Evolutionary conservation across 768 basidiomycete genomes (phyloP), one percentile per base, ranked within the genome.

Genomic region (Psilocybe azurescens): DNA sequence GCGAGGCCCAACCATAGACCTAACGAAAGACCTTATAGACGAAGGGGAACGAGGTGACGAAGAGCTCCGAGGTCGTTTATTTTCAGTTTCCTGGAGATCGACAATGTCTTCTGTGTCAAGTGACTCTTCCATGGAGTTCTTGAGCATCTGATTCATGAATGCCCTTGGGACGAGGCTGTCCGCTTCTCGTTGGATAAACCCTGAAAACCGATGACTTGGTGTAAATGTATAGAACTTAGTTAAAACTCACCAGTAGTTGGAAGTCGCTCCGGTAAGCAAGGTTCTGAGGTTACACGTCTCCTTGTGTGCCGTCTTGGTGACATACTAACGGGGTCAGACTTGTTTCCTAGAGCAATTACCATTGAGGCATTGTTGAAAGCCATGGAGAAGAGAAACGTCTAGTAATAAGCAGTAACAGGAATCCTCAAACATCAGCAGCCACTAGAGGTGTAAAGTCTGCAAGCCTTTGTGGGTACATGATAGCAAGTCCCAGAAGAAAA

Each of bases 161-260:
- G 88, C 84, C 62, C 74, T 81, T 0, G 89, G 88, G 14, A 86
- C 90, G 52, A 78, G 71, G 47, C 73, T 72, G 46, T 82, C 78
- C 30, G 90, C 93, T 77, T 94, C 93, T 49, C 92, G 86, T 73
- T 85, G 79, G 24, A 94, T 74, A 67, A 91, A 89, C 56, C 84
- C 89, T 50, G 30, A 36, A 58, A 20, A 62, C 24, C 24, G 49
- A 60, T 56, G 30, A 18, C 59, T 62, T 20, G 24, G 16, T 14
- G 16, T 5, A 18, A n/a, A 3, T 14, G 38, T 16, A 24, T 44
- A 13, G 18, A 20, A 39, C 38, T 48, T 32, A 1, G 39, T 9
- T 9, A 9, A 39, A 32, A 58, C 83, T 54, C 66, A 89, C 89
- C 83, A 63, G 77, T 81, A 7, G 88, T 83, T 13, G 91, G 91